Conservation (phyloP, 2,329 filamentous ascomycete species). For the Aureobasidium sp. region DNA sequence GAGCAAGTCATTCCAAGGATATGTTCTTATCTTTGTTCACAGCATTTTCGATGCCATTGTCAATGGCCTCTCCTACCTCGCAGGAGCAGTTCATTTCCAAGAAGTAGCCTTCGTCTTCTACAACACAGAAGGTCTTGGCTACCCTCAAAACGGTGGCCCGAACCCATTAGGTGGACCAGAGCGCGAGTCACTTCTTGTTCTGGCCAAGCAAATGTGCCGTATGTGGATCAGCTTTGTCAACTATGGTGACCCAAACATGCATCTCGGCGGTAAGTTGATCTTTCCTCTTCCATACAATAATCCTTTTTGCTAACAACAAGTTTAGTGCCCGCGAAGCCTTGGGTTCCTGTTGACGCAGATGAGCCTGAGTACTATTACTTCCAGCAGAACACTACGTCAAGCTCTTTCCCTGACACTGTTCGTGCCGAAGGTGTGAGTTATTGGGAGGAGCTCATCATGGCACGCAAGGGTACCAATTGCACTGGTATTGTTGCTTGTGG, state of each 20-base stretch:
- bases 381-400: neutral
- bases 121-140: slow-evolving; percentile 42
- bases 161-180: slow-evolving; percentile 18
- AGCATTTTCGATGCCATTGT: slow-evolving; percentile 35
- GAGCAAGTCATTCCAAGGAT: neutral
- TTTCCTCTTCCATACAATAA: no score
- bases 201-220: slow-evolving; percentile 41
- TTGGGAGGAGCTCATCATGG: slow-evolving; percentile 17
- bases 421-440: slow-evolving; percentile 35
- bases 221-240: slow-evolving; percentile 46
- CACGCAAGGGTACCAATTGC: slow-evolving; percentile 17
- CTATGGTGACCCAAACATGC: slow-evolving; percentile 32
- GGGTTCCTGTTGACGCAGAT: slow-evolving; percentile 11
- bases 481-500: slow-evolving; percentile 18
- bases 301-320: slow-evolving; percentile 15
- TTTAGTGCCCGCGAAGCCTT: slow-evolving; percentile 7
- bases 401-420: slow-evolving; percentile 34
- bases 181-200: slow-evolving; percentile 29
- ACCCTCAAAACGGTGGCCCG: slow-evolving; percentile 27
- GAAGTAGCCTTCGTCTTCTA: slow-evolving; percentile 48
- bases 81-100: slow-evolving; percentile 33
- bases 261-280: slow-evolving; percentile 17
- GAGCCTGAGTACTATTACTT: slow-evolving; percentile 2
- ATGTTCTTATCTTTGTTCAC: neutral
- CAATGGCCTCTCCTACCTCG: slow-evolving; percentile 20